phyloP scores from a whole-genome alignment of 129 eudicot species.

The Escallonia herrerae region DNA sequence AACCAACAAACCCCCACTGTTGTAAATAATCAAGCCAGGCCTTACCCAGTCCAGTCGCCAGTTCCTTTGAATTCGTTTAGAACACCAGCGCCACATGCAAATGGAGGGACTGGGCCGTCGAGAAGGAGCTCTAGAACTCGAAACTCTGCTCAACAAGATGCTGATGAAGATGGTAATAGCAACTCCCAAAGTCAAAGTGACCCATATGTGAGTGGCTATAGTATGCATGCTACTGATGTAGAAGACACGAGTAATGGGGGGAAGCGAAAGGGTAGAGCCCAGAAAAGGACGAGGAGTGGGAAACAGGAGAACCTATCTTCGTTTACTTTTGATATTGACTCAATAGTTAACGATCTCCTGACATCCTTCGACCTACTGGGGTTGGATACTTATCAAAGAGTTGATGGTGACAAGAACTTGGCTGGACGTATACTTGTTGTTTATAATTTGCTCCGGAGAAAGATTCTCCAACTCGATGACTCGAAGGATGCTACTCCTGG shows the following conservation, averaged over 20 bases:
- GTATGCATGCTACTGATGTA: constrained; percentile 23
- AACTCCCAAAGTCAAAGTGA: constrained; percentile 36
- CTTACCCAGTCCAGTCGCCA: constrained; percentile 47
- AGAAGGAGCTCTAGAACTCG: constrained; percentile 23
- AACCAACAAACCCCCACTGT: constrained; percentile 8
- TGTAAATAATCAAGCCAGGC: constrained; percentile 9
- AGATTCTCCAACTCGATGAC: constrained; percentile 50
- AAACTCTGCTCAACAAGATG: neutral
- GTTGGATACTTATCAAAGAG: constrained; percentile 30
- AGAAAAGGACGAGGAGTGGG: constrained; percentile 12
- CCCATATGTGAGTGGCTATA: constrained; percentile 27
- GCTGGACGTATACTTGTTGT: constrained; percentile 35
- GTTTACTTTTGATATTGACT: constrained; percentile 28
- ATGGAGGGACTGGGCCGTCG: constrained; percentile 40
- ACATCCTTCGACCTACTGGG: constrained; percentile 31
- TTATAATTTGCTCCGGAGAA: constrained; percentile 58
- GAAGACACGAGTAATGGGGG: constrained; percentile 26
- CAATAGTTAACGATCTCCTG: constrained; percentile 20
- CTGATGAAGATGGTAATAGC: constrained; percentile 32
- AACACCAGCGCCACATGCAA: constrained; percentile 35
- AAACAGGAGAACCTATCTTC: neutral
- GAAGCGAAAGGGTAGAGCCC: constrained; percentile 22
- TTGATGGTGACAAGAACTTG: constrained; percentile 49
- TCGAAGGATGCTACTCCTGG: constrained; percentile 25
- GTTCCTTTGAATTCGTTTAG: constrained; percentile 54